These are phyloP conservation scores for Coniochaeta prunicola DNA, from an alignment of 2,329 filamentous ascomycete species.

Conservation along the genomic window DNA sequence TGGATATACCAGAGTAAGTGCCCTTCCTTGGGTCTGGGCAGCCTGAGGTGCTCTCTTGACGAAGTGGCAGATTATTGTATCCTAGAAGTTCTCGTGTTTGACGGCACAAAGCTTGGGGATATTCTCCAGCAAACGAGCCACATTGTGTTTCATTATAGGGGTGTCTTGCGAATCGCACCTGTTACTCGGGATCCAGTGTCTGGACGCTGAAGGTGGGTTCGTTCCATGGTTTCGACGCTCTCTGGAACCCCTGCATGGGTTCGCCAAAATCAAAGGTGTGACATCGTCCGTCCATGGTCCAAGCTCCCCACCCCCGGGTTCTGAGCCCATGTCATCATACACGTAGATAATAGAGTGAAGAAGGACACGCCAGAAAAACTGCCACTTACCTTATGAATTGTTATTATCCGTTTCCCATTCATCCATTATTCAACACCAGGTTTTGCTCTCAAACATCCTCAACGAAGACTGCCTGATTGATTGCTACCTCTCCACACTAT, in stretches of 20 bases:
- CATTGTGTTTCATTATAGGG: background rate
- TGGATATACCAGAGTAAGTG: too few species aligned
- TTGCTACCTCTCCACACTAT: too few species aligned
- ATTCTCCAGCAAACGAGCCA: background rate
- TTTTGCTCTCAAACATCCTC: background rate
- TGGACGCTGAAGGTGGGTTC: background rate
- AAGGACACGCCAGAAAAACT: background rate
- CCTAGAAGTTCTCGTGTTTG: background rate
- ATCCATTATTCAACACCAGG: background rate
- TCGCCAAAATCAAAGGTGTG: constrained; percentile 1
- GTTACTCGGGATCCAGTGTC: background rate
- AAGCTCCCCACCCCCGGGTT: background rate
- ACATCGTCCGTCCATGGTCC: constrained; percentile 1
- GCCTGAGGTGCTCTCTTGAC: too few species aligned
- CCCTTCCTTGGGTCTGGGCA: too few species aligned
- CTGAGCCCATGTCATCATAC: background rate
- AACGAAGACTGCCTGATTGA: too few species aligned
- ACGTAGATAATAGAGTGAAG: background rate
- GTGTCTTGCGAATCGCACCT: background rate
- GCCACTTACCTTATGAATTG: background rate
- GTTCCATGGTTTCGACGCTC: background rate
- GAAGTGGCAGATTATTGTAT: too few species aligned
- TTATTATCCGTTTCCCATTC: background rate
- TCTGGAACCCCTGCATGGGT: background rate
- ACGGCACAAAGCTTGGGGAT: background rate